These are phyloP conservation scores for Candida ascalaphidarum DNA, from an alignment of 805 yeast species.

Conservation along the genomic window DNA sequence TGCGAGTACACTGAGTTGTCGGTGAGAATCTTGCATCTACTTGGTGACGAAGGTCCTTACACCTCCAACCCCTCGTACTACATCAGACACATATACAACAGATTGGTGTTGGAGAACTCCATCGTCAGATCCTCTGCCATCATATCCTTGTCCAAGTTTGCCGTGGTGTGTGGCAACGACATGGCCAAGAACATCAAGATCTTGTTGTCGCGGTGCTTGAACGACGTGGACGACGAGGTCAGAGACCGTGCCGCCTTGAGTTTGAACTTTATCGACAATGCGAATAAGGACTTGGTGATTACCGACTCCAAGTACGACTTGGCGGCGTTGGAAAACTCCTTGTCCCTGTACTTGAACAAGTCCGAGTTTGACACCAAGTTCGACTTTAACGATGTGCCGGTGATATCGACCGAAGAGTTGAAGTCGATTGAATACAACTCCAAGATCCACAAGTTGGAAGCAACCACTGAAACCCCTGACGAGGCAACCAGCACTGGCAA, in stretches of 20 bases:
- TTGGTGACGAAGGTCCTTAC: conserved; percentile 92
- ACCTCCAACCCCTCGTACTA: conserved; percentile 81
- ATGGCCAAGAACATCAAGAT: conserved; percentile 64
- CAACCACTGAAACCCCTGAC: conserved; percentile 9
- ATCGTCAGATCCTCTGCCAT: conserved; percentile 95
- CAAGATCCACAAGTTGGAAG: conserved; percentile 35
- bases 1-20: conserved; percentile 93
- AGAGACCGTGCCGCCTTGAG: conserved; percentile 95
- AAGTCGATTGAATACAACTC: conserved; percentile 54
- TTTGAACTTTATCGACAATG: conserved; percentile 47
- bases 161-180: conserved; percentile 61
- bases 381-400: conserved; percentile 61
- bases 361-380: conserved; percentile 49
- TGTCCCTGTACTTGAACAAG: conserved; percentile 60
- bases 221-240: conserved; percentile 91
- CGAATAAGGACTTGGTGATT: conserved; percentile 41
- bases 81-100: conserved; percentile 92
- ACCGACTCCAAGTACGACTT: conserved; percentile 67
- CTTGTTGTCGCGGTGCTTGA: conserved; percentile 73
- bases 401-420: conserved; percentile 57
- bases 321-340: conserved; percentile 67
- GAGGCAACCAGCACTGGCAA: conserved; percentile 5
- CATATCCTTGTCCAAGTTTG: conserved; percentile 85
- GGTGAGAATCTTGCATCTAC: conserved; percentile 83
- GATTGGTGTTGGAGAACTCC: conserved; percentile 93